Evolutionary conservation across 1,284 basidiomycete genomes (phyloP), one percentile per base, ranked within the genome.

Genomic region (Puccinia coronata): DNA sequence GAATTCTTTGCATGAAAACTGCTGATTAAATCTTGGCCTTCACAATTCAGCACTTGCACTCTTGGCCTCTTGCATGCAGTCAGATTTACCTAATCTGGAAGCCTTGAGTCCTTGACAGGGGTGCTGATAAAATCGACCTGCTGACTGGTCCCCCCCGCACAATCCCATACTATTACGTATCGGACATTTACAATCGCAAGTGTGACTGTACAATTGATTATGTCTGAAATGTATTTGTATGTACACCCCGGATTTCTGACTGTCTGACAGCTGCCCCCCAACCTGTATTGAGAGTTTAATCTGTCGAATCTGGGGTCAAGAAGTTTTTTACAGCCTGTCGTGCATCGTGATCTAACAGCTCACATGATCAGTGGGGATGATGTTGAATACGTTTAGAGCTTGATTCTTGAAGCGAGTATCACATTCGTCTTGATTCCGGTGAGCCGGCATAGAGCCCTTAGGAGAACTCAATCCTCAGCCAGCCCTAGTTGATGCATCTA

Each of bases 71-170:
- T n/a, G 57, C 28, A 59, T 59, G 57, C 28, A 59, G n/a, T 25
- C 55, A 25, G n/a, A 57, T 57, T 25, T 31, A 59, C 57, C 57
- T 31, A 25, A 59, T 59, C 16, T 59, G 28, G 57, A 59, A 34
- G 57, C 1, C 6, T 31, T 59, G 57, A 59, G 28, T n/a, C n/a
- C n/a, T n/a, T n/a, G n/a, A n/a, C n/a, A n/a, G n/a, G n/a, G 34
- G 28, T 16, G 57, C 57, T 59, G 57, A 59, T 57, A 11, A 25
- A 25, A 25, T 57, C 55, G 57, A 31, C 57, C 57, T 34, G 57
- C 57, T 59, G 57, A 59, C 57, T 59, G 31, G 57, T 59, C 57
- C n/a, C 57, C 28, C 28, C n/a, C n/a, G 57, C 57, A 34, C 12
- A 34, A n/a, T 2, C 14, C n/a, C n/a, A n/a, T 8, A n/a, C n/a